These are phyloP conservation scores for Exophiala aquamarina DNA, from an alignment of 2,329 filamentous ascomycete species.

Conservation along the genomic window DNA sequence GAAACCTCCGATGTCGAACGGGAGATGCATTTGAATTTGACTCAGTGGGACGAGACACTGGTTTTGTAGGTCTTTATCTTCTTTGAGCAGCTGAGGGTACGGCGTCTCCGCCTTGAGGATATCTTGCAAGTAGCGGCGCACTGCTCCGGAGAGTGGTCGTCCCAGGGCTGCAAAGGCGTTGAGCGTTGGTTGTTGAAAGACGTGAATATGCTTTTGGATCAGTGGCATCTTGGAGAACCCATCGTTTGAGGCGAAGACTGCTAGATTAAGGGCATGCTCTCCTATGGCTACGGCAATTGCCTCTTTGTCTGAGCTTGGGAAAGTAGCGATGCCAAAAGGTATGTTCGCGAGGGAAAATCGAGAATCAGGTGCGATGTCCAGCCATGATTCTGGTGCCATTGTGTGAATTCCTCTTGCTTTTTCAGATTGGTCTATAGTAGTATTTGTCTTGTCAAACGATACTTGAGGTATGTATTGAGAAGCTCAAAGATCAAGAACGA, in stretches of 20 bases:
- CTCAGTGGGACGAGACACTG: slow-evolving; percentile 59
- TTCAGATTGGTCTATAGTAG: too few relatives aligned
- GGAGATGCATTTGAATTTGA: slow-evolving; percentile 65
- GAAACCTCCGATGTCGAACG: slow-evolving; percentile 78
- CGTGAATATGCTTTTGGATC: slow-evolving; percentile 45
- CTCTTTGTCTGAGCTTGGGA: slow-evolving; percentile 8
- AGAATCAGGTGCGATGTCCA: slow-evolving; percentile 5
- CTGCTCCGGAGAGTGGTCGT: slow-evolving; percentile 62
- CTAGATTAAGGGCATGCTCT: slow-evolving; percentile 9
- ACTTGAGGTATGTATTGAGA: too few relatives aligned
- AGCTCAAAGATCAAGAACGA: too few relatives aligned
- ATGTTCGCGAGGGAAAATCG: slow-evolving; percentile 54
- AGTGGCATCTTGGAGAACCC: slow-evolving; percentile 61
- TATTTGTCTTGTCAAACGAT: too few relatives aligned
- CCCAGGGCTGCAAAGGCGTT: slow-evolving; percentile 75
- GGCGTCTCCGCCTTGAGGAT: slow-evolving; percentile 62
- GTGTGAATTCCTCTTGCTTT: too few relatives aligned
- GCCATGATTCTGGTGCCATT: slow-evolving; percentile 2
- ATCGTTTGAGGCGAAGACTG: slow-evolving; percentile 41
- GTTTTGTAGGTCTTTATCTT: slow-evolving; percentile 59
- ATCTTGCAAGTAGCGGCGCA: slow-evolving; percentile 67
- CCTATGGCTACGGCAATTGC: slow-evolving; percentile 13
- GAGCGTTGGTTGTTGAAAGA: slow-evolving; percentile 65
- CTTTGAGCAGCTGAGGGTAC: slow-evolving; percentile 61
- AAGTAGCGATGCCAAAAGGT: slow-evolving; percentile 56